These are phyloP conservation scores for Fusarium neocosmosporiellum DNA, from an alignment of 2,329 filamentous ascomycete genomes.

Conservation along the genomic window DNA sequence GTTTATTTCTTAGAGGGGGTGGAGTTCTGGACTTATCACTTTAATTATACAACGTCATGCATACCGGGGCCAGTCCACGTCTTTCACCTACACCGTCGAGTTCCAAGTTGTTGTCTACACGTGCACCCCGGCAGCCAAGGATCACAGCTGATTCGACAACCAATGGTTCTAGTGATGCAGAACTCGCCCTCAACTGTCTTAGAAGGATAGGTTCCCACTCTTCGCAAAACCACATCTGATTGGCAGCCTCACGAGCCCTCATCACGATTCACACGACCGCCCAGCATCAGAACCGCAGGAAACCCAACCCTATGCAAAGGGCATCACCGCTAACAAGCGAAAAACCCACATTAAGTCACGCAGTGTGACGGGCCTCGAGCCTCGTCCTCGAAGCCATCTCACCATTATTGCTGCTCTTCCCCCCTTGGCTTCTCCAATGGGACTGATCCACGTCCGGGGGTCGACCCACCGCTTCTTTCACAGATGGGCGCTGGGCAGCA, in stretches of 20 bases:
- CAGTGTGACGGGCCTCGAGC: conserved; percentile 19
- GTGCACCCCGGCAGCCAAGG: background rate
- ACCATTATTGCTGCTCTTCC: conserved; percentile 23
- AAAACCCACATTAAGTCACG: conserved; percentile 3
- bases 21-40: background rate
- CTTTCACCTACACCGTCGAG: background rate
- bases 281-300: conserved; percentile 4
- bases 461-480: conserved; percentile 22
- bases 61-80: background rate
- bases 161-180: background rate
- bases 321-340: conserved; percentile 16
- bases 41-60: background rate
- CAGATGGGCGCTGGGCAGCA: conserved; percentile 42
- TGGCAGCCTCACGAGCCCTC: background rate
- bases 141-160: background rate
- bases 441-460: conserved; percentile 43
- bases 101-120: background rate
- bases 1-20: background rate
- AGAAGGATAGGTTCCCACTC: background rate
- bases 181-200: background rate
- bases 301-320: conserved; percentile 22
- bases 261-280: background rate
- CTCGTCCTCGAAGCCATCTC: conserved; percentile 27
- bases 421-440: conserved; percentile 41
- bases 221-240: conserved; percentile 1